Evolutionary conservation across 164 flowering plant species (phyloP).

Genomic region (grape (Vitis vinifera)): ASM3070453v1 NC_081808.1:8982501-8983000

Average conservation of each 20-base stretch:
- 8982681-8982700: constrained; percentile 56
- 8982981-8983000: too few species aligned
- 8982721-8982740: constrained; percentile 24
- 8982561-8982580: constrained; percentile 96
- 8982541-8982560: constrained; percentile 72
- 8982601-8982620: constrained; percentile 90
- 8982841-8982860: too few species aligned
- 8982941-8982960: too few species aligned
- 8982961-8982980: too few species aligned
- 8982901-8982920: too few species aligned
- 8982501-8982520: constrained; percentile 66
- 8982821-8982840: too few species aligned
- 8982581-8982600: constrained; percentile 89
- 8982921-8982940: too few species aligned
- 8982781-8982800: too few species aligned
- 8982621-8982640: constrained; percentile 67
- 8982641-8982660: constrained; percentile 71
- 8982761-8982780: too few species aligned
- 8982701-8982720: constrained; percentile 65
- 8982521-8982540: constrained; percentile 85
- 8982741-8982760: constrained; percentile 11
- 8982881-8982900: too few species aligned
- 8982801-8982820: too few species aligned
- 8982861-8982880: too few species aligned
- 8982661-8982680: constrained; percentile 64